Base-by-base conservation (phyloP, 805 yeast species). In the Monosporozyma servazzii region DNA sequence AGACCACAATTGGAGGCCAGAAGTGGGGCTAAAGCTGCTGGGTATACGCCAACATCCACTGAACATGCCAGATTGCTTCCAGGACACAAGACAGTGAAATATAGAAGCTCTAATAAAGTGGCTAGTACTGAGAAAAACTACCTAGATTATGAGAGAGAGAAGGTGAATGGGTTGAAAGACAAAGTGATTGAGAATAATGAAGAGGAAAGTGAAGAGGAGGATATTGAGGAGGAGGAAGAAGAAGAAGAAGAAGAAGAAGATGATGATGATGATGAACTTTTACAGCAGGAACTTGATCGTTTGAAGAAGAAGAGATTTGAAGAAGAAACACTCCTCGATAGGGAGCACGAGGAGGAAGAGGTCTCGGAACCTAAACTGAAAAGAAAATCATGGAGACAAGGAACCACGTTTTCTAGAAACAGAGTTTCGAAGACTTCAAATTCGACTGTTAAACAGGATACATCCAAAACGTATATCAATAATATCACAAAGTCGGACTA, bases 1-100 rank as follows among this genome's bases (percentile, higher is more conserved):
- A 75, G 84, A 61, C 86, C 87, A 0, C 82, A 86, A 6, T 74
- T 82, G 55, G 87, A 82, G 55, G 84, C 85, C 18, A 74, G 79
- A 58, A 82, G 82, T 49, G 79, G 77, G 48, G 69, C 70, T 1
- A 69, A 73, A 47, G 70, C 69, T 51, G 64, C 70, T 8, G 65
- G 67, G 4, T 64, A 64, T 50, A 60, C 61, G 3, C 68, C 70
- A 1, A 78, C 83, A 0, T 58, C 75, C 2, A 79, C 77, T 9
- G 68, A 71, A 25, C 86, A 81, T 58, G 71, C 80, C 10, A 69
- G 84, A 47, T 67, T 75, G 45, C 67, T 77, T 10, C 81, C 85
- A 0, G 80, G 79, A 1, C 84, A 82, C 52, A 72, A 70, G 33
- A 71, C 71, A 63, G 60, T 82, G 49, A 82, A 82, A 58, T 74